Evolutionary conservation across 352 stramenopile species (phyloP), one percentile per base, ranked within the genome.

Genomic region (Phytopythium chamaehyphon): DNA sequence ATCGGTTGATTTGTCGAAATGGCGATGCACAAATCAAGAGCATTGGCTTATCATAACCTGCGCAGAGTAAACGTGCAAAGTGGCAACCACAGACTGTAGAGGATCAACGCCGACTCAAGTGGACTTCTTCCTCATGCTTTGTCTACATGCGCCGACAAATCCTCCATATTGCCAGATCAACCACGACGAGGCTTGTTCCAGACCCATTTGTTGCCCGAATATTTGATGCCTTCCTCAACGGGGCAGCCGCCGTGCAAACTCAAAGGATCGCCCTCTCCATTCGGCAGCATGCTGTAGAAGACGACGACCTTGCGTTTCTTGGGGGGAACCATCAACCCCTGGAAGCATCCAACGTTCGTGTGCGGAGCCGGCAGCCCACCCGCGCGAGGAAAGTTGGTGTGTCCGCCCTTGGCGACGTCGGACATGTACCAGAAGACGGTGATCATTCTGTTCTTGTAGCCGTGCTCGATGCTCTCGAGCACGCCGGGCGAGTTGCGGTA

Each of bases 381-480:
- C 9, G 69, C 64, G 10, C 78, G 78, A 7, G 81, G 65, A 58
- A 89, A 92, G 49, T 83, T 86, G 24, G 81, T 90, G 59, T 92
- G 66, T 19, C 81, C 74, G 48, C 74, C 74, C 43, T 77, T 74
- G 18, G 66, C 69, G 15, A 93, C 79, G 39, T 90, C 79, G 31
- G 79, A 92, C 82, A 92, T 90, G 74, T 89, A 92, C 79, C 77
- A 90, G 51, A 92, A 90, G 16, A 92, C 82, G 0, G 78, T 92
- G 59, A 89, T 88, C 79, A 90, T 89, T 54, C 77, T 76, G 63
- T 90, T 90, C 64, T 88, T 87, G 63, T 74, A 67, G n/a, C 77
- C 75, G 37, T 88, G 56, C 14, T 92, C 65, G 38, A 88, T 83
- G 18, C 23, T 71, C 23, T 76, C 28, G 6, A 91, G 59, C 31